phyloP scores from a whole-genome alignment of 495 filamentous ascomycete genomes.

The Hypoxylon fragiforme region DNA sequence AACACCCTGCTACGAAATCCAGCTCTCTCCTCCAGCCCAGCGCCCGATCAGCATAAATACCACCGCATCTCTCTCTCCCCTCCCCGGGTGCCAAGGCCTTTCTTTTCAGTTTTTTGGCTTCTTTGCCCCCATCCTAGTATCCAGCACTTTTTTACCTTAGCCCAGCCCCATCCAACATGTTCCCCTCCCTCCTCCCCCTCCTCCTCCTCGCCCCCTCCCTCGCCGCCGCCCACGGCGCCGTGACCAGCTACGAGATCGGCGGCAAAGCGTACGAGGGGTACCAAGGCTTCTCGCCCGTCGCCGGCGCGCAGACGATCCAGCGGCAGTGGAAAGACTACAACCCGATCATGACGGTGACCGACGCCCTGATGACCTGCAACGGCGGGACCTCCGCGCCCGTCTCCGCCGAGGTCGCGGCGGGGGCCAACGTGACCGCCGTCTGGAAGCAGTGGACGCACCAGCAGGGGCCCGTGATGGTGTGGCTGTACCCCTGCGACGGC shows the following conservation, averaged over 20 bases:
- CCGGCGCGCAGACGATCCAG: constrained; percentile 55
- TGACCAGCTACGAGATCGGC: constrained; percentile 59
- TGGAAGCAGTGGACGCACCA: constrained; percentile 60
- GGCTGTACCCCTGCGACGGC: constrained; percentile 56
- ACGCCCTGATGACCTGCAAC: constrained; percentile 58
- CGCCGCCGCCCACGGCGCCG: constrained; percentile 59
- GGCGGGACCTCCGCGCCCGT: constrained; percentile 53
- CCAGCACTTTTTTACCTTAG: too few relatives aligned
- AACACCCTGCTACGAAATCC: too few relatives aligned
- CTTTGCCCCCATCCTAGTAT: not conserved
- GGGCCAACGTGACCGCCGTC: constrained; percentile 52
- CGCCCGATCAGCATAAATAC: constrained; percentile 33
- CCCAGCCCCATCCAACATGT: too few relatives aligned
- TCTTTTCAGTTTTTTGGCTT: constrained; percentile 5
- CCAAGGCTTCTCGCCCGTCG: constrained; percentile 51
- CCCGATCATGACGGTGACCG: constrained; percentile 47
- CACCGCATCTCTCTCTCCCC: too few relatives aligned
- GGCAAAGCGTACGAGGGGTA: constrained; percentile 56
- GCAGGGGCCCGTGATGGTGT: constrained; percentile 60
- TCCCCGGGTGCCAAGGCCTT: constrained; percentile 25
- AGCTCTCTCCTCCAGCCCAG: constrained; percentile 15
- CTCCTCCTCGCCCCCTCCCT: constrained; percentile 39
- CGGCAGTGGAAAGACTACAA: constrained; percentile 60
- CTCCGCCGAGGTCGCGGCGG: constrained; percentile 49
- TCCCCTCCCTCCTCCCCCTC: constrained; percentile 31